Evolutionary conservation across 140 eudicot genomes (phyloP).

Genomic region (Erigeron philadelphicus): DNA sequence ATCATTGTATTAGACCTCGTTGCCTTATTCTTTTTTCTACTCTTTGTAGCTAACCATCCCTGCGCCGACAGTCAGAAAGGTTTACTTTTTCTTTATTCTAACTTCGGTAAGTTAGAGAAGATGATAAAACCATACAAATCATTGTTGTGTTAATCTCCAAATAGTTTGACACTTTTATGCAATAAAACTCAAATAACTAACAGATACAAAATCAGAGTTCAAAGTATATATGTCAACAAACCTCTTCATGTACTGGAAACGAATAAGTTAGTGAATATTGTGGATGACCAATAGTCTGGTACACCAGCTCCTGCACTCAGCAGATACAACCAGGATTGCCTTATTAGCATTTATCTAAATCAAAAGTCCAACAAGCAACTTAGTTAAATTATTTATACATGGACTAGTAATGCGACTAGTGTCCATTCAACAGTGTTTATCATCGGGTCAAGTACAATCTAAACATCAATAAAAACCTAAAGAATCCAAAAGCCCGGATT

Average conservation of each 20-base stretch:
- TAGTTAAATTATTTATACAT: too few species aligned
- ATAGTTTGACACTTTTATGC: neutral
- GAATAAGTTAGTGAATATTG: conserved; percentile 56
- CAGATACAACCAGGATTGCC: conserved; percentile 24
- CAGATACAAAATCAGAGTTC: neutral
- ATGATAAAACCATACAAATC: neutral
- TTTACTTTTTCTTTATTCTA: neutral
- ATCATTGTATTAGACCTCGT: conserved; percentile 43
- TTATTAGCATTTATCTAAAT: too few species aligned
- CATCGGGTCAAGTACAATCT: too few species aligned
- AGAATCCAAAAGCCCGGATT: neutral
- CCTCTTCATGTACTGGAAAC: conserved; percentile 91
- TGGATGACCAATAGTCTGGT: conserved; percentile 82
- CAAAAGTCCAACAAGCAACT: too few species aligned
- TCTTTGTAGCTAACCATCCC: conserved; percentile 78
- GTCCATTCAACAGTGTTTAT: too few species aligned
- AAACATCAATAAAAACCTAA: neutral
- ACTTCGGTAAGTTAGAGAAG: neutral
- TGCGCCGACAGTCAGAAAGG: conserved; percentile 27
- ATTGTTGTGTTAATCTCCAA: neutral
- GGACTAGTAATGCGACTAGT: too few species aligned
- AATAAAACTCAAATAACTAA: neutral
- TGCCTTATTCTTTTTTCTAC: conserved; percentile 47
- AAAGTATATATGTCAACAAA: conserved; percentile 17
- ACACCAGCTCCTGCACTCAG: conserved; percentile 70